Conservation (phyloP, 2,329 filamentous ascomycete genomes). For the Byssothecium circinans region DNA sequence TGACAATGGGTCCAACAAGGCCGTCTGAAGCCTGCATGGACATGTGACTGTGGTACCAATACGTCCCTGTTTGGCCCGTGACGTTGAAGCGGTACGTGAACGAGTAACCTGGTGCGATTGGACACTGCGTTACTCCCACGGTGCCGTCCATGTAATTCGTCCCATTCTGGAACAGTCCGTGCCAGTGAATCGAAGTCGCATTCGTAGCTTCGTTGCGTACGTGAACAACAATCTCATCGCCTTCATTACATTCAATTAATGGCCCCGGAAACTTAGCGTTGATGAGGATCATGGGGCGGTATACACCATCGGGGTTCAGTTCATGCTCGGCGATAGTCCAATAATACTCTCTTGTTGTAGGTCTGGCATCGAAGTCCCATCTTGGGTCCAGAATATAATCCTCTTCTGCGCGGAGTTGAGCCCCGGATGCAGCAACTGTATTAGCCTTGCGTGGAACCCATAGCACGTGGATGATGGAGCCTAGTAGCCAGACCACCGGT, state of each 20-base stretch:
- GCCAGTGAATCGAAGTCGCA: slow-evolving; percentile 65
- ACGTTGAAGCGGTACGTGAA: slow-evolving; percentile 38
- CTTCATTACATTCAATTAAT: slow-evolving; percentile 53
- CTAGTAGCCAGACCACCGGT: slow-evolving; percentile 16
- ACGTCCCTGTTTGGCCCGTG: slow-evolving; percentile 41
- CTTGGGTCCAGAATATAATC: slow-evolving; percentile 56
- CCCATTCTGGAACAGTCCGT: slow-evolving; percentile 59
- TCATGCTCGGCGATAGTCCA: slow-evolving; percentile 63
- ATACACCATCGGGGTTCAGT: slow-evolving; percentile 60
- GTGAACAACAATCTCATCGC: slow-evolving; percentile 68
- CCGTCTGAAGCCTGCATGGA: slow-evolving; percentile 48
- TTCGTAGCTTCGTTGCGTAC: slow-evolving; percentile 58
- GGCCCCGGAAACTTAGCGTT: slow-evolving; percentile 46
- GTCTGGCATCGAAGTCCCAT: slow-evolving; percentile 59
- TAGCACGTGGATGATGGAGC: slow-evolving; percentile 17
- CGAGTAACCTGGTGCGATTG: slow-evolving; percentile 56
- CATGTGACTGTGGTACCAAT: slow-evolving; percentile 43
- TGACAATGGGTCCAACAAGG: slow-evolving; percentile 42
- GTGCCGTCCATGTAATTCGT: slow-evolving; percentile 58
- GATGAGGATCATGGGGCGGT: slow-evolving; percentile 46
- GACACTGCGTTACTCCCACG: slow-evolving; percentile 52
- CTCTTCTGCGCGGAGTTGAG: slow-evolving; percentile 25
- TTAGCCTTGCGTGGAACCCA: slow-evolving; percentile 5
- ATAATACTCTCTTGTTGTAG: slow-evolving; percentile 58
- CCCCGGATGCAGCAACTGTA: neutral